Base-by-base conservation (phyloP, 208 protist species). In the Leishmania gerbilli region DNA sequence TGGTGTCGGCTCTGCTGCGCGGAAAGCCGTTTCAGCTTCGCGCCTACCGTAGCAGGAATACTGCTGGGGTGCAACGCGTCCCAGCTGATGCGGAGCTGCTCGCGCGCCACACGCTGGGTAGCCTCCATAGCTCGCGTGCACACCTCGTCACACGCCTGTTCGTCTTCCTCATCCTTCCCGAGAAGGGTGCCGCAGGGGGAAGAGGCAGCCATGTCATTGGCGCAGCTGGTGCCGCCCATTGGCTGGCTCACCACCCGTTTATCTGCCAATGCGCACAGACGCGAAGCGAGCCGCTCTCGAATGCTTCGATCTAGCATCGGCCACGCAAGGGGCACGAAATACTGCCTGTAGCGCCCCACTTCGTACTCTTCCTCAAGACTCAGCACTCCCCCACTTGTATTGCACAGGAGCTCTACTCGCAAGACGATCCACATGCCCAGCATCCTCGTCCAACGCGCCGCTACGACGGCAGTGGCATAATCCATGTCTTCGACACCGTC, bases 61-160 rank as follows among this genome's bases (percentile, higher is more conserved):
- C 51, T 40, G 53, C 76, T 87, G 49, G 88, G 89, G 65, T 87
- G 49, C 21, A 95, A 31, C 58, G 86, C 42, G 53, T 92, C 86
- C 88, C 89, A 94, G 47, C 90, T 84, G 72, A 93, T 91, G 47
- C 87, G 74, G 62, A 95, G 84, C 64, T 86, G 77, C 17, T 86
- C 82, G n/a, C 82, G 77, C 27, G 78, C 77, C 13, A 86, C 82
- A 71, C 78, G 55, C 67, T 86, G 82, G 8, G 74, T 37, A 2
- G 78, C 78, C 19, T 77, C 47, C 74, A 77, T 64, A 47, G 79
- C 77, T 34, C 21, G 42, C 31, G 71, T 80, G 74, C 78, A 80
- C 40, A 86, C 40, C 4, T 68, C 74, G 21, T 37, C 45, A 53
- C 76, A 74, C 34, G 51, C 60, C 5, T 60, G 24, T 60, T 80